These are phyloP conservation scores for Citrullus colocynthis DNA, from an alignment of 306 rosid genomes.

Conservation along the genomic window DNA sequence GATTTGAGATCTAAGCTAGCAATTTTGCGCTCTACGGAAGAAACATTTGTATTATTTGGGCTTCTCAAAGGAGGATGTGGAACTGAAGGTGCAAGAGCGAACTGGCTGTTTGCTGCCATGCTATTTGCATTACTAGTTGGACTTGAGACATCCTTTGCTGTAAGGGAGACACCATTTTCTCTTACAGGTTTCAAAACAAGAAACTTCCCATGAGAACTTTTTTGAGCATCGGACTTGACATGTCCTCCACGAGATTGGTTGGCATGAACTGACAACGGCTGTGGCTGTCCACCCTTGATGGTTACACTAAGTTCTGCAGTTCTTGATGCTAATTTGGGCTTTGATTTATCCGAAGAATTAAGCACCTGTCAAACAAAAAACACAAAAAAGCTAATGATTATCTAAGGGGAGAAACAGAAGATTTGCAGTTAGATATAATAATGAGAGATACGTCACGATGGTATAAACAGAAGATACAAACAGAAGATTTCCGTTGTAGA, in stretches of 20 bases:
- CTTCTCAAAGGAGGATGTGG: conserved; percentile 54
- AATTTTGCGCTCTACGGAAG: conserved; percentile 50
- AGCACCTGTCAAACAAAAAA: conserved; percentile 28
- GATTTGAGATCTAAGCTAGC: conserved; percentile 55
- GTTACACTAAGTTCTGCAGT: conserved; percentile 44
- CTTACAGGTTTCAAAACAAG: conserved; percentile 79
- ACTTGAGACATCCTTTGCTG: conserved; percentile 55
- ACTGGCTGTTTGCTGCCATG: conserved; percentile 45
- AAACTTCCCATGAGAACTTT: conserved; percentile 80
- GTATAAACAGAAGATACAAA: too few species aligned
- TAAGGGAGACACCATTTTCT: conserved; percentile 63
- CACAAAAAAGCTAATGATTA: not conserved
- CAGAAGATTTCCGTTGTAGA: not conserved
- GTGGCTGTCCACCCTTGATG: conserved; percentile 55
- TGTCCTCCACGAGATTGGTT: conserved; percentile 60
- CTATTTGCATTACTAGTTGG: conserved; percentile 44
- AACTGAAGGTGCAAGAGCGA: conserved; percentile 49
- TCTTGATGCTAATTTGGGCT: conserved; percentile 53
- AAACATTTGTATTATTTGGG: conserved; percentile 36
- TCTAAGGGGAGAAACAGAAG: conserved; percentile 8
- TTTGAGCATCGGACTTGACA: conserved; percentile 56
- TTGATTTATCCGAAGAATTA: conserved; percentile 74
- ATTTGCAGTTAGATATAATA: not conserved
- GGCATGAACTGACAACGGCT: conserved; percentile 31
- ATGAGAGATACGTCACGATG: too few species aligned